These are phyloP conservation scores for Fusarium agapanthi DNA, from an alignment of 2,329 filamentous ascomycete genomes.

Conservation along the genomic window DNA sequence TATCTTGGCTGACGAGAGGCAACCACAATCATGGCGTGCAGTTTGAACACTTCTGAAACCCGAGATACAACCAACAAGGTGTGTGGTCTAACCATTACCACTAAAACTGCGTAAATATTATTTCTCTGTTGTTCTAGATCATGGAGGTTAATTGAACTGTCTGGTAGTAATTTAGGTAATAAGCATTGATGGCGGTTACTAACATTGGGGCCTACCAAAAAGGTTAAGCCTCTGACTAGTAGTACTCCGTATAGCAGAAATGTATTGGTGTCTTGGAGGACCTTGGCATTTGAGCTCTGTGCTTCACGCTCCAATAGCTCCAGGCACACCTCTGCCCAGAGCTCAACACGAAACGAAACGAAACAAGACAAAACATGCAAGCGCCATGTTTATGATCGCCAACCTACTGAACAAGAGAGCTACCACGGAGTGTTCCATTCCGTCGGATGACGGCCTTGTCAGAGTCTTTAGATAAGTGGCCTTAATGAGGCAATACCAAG, in stretches of 20 bases:
- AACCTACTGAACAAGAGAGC: background rate
- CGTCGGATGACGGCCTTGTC: background rate
- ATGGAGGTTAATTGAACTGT: background rate
- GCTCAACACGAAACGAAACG: slow-evolving; percentile 31
- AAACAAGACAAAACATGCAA: slow-evolving; percentile 22
- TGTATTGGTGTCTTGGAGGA: slow-evolving; percentile 32
- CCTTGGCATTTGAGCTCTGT: slow-evolving; percentile 25
- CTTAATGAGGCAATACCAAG: slow-evolving; percentile 3
- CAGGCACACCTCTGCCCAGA: background rate
- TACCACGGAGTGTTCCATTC: background rate
- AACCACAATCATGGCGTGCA: background rate
- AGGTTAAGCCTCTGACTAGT: background rate
- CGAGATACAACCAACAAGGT: background rate
- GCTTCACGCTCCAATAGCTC: slow-evolving; percentile 16
- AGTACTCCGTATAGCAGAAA: background rate
- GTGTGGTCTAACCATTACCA: background rate
- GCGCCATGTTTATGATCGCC: background rate
- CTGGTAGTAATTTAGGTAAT: background rate
- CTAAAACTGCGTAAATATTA: background rate
- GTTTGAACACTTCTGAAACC: slow-evolving; percentile 16
- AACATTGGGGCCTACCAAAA: background rate
- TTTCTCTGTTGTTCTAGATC: background rate
- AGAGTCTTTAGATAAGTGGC: background rate
- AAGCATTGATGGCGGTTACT: background rate
- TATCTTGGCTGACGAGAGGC: slow-evolving; percentile 4